phyloP scores from a whole-genome alignment of 768 basidiomycete genomes.

The Clitopilus passeckerianus region DNA sequence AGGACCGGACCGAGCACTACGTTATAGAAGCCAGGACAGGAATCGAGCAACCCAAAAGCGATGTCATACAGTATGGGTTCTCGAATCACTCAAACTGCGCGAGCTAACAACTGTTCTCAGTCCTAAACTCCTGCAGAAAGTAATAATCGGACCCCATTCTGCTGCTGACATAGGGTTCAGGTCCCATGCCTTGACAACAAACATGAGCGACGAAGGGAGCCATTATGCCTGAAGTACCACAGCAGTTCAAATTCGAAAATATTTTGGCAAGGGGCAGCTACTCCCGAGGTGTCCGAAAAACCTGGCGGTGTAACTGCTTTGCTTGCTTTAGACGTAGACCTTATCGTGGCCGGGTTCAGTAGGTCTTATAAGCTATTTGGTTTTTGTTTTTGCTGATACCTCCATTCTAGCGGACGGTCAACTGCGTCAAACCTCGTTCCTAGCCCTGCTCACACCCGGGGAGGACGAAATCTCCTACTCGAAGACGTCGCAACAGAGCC shows the following conservation, averaged over 20 bases:
- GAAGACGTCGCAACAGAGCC: constrained; percentile 37
- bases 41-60: constrained; percentile 31
- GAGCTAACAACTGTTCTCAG: constrained; percentile 5
- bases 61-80: neutral
- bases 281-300: neutral
- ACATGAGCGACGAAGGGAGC: constrained; percentile 6
- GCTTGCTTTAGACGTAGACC: constrained; percentile 53
- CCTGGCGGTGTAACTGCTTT: constrained; percentile 21
- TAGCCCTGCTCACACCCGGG: constrained; percentile 26
- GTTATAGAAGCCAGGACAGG: constrained; percentile 14
- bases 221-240: constrained; percentile 3
- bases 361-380: constrained; percentile 12
- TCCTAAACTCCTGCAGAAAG: constrained; percentile 11
- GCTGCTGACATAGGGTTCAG: constrained; percentile 15
- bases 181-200: constrained; percentile 15
- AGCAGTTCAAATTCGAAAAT: constrained; percentile 2
- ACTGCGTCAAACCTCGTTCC: constrained; percentile 41
- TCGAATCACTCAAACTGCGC: constrained; percentile 3
- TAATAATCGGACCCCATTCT: constrained; percentile 12
- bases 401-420: constrained; percentile 44
- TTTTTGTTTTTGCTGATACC: constrained; percentile 4
- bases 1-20: constrained; percentile 39
- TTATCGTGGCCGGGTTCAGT: constrained; percentile 65
- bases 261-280: constrained; percentile 22
- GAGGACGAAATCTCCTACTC: constrained; percentile 16